Conservation (phyloP, 352 stramenopile genomes). For the Pythium folliculosum region DNA sequence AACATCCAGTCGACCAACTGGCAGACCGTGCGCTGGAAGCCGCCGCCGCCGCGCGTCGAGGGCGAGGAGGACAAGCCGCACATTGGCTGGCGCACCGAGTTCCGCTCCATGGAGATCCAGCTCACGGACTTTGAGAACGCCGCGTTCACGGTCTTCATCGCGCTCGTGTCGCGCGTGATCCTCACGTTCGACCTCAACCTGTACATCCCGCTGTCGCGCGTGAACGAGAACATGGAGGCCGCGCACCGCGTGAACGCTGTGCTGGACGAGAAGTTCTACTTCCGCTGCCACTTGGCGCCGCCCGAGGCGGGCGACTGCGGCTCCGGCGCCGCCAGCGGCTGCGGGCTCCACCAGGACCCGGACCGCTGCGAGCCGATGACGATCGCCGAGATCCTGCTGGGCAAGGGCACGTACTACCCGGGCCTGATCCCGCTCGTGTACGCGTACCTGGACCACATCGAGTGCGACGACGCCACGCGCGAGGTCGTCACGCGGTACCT, state of each 20-base stretch:
- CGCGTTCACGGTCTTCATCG: slow-evolving; percentile 98
- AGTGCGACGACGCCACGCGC: slow-evolving; percentile 93
- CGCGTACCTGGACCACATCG: slow-evolving; percentile 97
- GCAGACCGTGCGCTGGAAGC: slow-evolving; percentile 99
- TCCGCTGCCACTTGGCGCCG: slow-evolving; percentile 94
- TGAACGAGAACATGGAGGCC: slow-evolving; percentile 99
- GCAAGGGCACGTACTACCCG: slow-evolving; percentile 96
- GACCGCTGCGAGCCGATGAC: slow-evolving; percentile 95
- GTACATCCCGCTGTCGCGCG: slow-evolving; percentile 98
- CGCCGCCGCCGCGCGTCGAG: slow-evolving; percentile 85
- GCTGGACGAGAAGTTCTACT: slow-evolving; percentile 97
- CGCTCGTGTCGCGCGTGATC: slow-evolving; percentile 97
- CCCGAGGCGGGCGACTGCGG: slow-evolving; percentile 71
- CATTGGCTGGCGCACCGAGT: slow-evolving; percentile 90
- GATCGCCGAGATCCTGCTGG: slow-evolving; percentile 96
- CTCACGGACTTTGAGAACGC: slow-evolving; percentile 99
- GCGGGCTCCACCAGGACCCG: slow-evolving; percentile 59
- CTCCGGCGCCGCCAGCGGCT: slow-evolving; percentile 18
- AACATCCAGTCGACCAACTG: slow-evolving; percentile 99
- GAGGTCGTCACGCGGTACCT: slow-evolving; percentile 74
- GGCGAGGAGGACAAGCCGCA: slow-evolving; percentile 39
- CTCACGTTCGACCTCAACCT: slow-evolving; percentile 99
- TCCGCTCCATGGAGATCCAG: slow-evolving; percentile 99
- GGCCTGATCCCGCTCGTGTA: slow-evolving; percentile 96
- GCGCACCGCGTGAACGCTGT: slow-evolving; percentile 96